Percentiles rank a stretch among this genome's conserved stretches.
These are phyloP conservation scores for Trametes pubescens DNA, from an alignment of 1,284 basidiomycete species.

Conservation along the genomic window DNA sequence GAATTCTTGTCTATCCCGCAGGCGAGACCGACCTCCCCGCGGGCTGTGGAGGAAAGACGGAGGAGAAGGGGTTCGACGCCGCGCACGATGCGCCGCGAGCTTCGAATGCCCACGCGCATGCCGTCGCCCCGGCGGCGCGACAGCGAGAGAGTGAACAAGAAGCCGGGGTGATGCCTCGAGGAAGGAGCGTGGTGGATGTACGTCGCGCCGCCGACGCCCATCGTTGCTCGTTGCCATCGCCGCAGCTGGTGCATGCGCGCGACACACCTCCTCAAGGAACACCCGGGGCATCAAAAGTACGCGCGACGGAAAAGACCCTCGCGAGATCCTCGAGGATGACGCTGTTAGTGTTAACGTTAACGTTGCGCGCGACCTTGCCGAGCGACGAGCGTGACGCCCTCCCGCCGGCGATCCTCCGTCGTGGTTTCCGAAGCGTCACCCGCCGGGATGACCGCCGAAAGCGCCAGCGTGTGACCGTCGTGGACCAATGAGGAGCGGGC, in stretches of 20 bases:
- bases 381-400: background rate
- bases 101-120: background rate
- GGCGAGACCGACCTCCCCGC: background rate
- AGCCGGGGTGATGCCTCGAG: background rate
- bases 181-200: background rate
- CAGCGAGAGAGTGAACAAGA: background rate
- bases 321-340: constrained; percentile 5
- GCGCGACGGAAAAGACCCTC: background rate
- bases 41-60: background rate
- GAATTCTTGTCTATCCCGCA: background rate
- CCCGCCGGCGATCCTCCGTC: background rate
- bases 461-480: background rate
- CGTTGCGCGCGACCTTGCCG: background rate
- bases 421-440: background rate
- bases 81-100: background rate
- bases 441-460: background rate
- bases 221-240: background rate
- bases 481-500: background rate
- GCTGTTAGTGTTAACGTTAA: background rate
- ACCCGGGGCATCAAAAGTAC: constrained; percentile 1
- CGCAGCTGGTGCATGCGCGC: background rate
- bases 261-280: background rate
- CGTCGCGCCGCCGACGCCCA: background rate
- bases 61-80: background rate
- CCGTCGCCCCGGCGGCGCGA: background rate